Percentiles rank a stretch among this genome's conserved stretches.
Conservation (phyloP, 805 yeast species). For the Kodamaea laetipori region DNA sequence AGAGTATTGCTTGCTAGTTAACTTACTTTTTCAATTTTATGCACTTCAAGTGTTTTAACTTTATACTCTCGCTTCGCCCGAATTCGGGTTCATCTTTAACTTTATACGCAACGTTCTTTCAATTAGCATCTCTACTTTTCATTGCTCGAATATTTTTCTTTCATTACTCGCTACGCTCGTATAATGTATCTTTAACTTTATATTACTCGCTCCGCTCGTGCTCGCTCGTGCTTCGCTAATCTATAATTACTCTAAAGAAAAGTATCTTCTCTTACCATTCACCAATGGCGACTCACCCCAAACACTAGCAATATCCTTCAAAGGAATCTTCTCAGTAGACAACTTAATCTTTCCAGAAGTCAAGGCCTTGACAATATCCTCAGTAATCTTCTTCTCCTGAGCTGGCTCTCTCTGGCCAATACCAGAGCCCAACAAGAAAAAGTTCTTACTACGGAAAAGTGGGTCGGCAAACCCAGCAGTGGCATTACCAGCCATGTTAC, state of each 20-base stretch:
- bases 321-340: constrained; percentile 6
- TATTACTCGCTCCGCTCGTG: too few relatives aligned
- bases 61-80: too few relatives aligned
- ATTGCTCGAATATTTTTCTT: too few relatives aligned
- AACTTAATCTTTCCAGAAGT: constrained; percentile 9
- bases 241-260: constrained; percentile 7
- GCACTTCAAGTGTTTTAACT: too few relatives aligned
- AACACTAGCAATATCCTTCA: constrained; percentile 12
- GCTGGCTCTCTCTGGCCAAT: constrained; percentile 12
- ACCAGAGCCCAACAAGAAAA: constrained; percentile 15
- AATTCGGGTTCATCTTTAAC: too few relatives aligned
- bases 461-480: constrained; percentile 8
- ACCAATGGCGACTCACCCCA: constrained; percentile 12
- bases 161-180: too few relatives aligned
- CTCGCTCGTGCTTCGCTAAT: too few relatives aligned
- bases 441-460: constrained; percentile 13
- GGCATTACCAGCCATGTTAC: constrained; percentile 14
- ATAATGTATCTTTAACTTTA: too few relatives aligned
- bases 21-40: too few relatives aligned
- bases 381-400: background rate
- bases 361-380: constrained; percentile 7
- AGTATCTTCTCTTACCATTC: constrained; percentile 14
- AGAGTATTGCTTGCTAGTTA: too few relatives aligned
- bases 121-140: too few relatives aligned
- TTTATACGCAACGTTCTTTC: too few relatives aligned